Conservation (phyloP, 345 rosid genomes). For the Lumnitzera littorea region DNA sequence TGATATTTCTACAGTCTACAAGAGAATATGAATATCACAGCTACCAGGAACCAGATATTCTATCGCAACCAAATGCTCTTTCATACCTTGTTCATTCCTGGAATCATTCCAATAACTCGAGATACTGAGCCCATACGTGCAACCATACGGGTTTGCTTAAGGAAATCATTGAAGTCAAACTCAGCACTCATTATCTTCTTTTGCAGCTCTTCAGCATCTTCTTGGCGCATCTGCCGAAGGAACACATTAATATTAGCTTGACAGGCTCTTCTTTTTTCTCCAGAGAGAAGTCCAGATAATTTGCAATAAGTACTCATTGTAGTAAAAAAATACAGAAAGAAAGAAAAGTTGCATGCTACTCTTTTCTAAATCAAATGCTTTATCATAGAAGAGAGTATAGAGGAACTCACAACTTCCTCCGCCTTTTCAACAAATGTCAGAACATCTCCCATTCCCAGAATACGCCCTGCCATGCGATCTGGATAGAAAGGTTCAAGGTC, state of each 20-base stretch:
- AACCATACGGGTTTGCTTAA: conserved; percentile 91
- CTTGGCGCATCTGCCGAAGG: conserved; percentile 68
- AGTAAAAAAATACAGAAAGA: background rate
- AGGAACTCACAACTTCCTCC: conserved; percentile 76
- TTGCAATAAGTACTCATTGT: no score
- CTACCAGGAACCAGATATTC: background rate
- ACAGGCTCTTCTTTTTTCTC: no score
- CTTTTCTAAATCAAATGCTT: background rate
- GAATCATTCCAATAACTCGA: conserved; percentile 94
- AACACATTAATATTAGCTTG: conserved; percentile 12
- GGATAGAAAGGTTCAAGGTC: conserved; percentile 99
- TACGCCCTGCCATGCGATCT: conserved; percentile 94
- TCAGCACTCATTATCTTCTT: conserved; percentile 97
- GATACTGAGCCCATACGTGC: conserved; percentile 99
- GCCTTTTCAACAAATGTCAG: conserved; percentile 98
- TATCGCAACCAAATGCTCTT: background rate
- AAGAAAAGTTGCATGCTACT: background rate
- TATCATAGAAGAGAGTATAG: conserved; percentile 4
- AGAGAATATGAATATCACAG: no score
- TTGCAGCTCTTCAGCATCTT: conserved; percentile 96
- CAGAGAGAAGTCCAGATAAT: no score
- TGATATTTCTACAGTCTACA: no score
- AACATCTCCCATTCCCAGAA: conserved; percentile 98
- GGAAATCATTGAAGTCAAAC: conserved; percentile 93
- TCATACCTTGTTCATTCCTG: conserved; percentile 88